These are phyloP conservation scores for Tephrocybe sp. DNA, from an alignment of 768 basidiomycete species.

Conservation along the genomic window DNA sequence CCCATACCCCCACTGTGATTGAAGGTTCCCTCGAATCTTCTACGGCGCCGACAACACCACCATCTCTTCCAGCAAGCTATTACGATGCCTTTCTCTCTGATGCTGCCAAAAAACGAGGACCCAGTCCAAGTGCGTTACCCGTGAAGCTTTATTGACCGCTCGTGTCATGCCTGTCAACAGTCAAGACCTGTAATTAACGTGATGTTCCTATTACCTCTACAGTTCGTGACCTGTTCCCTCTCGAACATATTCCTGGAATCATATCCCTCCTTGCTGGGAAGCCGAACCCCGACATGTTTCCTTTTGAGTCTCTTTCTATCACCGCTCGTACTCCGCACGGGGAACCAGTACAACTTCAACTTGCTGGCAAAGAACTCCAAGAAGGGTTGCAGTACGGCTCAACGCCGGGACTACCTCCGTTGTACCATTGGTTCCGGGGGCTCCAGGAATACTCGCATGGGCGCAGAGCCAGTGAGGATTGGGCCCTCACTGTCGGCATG, in stretches of 20 bases:
- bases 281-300: slow-evolving; percentile 84
- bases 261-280: slow-evolving; percentile 87
- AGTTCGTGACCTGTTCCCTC: slow-evolving; percentile 68
- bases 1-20: neutral
- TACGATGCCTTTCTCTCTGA: slow-evolving; percentile 62
- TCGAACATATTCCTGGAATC: slow-evolving; percentile 73
- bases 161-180: too few species aligned
- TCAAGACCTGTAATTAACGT: slow-evolving; percentile 2
- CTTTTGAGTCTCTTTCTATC: slow-evolving; percentile 76
- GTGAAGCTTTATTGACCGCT: neutral
- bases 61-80: slow-evolving; percentile 45
- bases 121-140: slow-evolving; percentile 53
- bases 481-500: slow-evolving; percentile 72
- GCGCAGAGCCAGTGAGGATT: slow-evolving; percentile 57
- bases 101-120: slow-evolving; percentile 56
- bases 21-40: neutral
- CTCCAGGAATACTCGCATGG: slow-evolving; percentile 72
- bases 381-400: slow-evolving; percentile 81
- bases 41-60: slow-evolving; percentile 13
- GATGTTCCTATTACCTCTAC: slow-evolving; percentile 5
- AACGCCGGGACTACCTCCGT: slow-evolving; percentile 60
- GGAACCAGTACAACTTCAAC: too few species aligned
- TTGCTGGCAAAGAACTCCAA: too few species aligned
- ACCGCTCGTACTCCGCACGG: slow-evolving; percentile 53
- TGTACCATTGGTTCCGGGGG: slow-evolving; percentile 66